A percentile compares a stretch with the other conserved stretches of the same genome.
phyloP scores from a whole-genome alignment of 1,284 basidiomycete species.

The Apiotrichum akiyoshidainum region DNA sequence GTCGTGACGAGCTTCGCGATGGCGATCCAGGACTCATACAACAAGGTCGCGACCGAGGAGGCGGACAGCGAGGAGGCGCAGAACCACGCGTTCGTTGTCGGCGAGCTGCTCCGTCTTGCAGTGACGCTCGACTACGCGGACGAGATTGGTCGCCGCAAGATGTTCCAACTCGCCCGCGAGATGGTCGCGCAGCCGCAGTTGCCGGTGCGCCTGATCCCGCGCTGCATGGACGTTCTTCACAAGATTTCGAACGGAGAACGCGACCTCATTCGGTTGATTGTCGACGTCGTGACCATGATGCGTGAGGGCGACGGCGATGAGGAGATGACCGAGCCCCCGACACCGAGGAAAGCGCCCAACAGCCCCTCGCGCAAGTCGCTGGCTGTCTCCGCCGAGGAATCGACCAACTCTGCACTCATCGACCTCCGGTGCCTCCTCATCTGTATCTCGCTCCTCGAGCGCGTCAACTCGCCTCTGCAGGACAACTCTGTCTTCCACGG shows the following conservation, averaged over 20 bases:
- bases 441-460: slow-evolving; percentile 85
- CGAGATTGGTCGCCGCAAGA: slow-evolving; percentile 88
- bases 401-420: slow-evolving; percentile 59
- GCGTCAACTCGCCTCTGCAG: slow-evolving; percentile 85
- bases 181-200: slow-evolving; percentile 81
- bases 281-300: slow-evolving; percentile 86
- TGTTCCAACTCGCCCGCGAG: slow-evolving; percentile 81
- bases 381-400: slow-evolving; percentile 34
- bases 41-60: slow-evolving; percentile 54
- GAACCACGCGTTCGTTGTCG: slow-evolving; percentile 66
- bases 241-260: slow-evolving; percentile 79
- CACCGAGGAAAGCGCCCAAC: neutral
- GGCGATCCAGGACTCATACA: slow-evolving; percentile 75
- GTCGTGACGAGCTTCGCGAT: slow-evolving; percentile 88
- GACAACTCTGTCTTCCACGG: slow-evolving; percentile 93
- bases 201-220: slow-evolving; percentile 72
- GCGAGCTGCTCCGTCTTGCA: slow-evolving; percentile 76
- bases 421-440: slow-evolving; percentile 82
- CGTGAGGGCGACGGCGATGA: slow-evolving; percentile 58
- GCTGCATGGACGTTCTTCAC: slow-evolving; percentile 80
- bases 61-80: slow-evolving; percentile 58
- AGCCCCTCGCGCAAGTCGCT: slow-evolving; percentile 9
- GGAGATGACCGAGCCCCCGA: slow-evolving; percentile 19
- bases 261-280: slow-evolving; percentile 88
- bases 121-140: slow-evolving; percentile 87